A percentile compares a stretch with the other conserved stretches of the same genome.
Evolutionary conservation across 2,329 filamentous ascomycete species (phyloP).

Genomic region (Alternaria angustiovoidea): DNA sequence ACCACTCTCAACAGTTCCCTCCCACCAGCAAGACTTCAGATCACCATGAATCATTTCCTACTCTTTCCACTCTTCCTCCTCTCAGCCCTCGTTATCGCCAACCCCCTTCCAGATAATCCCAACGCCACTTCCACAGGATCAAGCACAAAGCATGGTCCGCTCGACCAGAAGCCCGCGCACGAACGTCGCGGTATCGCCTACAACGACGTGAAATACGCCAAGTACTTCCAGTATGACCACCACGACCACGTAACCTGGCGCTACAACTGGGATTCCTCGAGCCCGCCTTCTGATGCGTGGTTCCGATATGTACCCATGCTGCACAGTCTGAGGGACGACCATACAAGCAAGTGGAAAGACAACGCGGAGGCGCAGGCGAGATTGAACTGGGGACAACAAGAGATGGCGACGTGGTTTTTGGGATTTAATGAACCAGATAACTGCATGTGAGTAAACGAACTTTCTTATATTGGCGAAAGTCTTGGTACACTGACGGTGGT

Average conservation of each 20-base stretch:
- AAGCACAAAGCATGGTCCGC: background rate
- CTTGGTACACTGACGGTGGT: background rate
- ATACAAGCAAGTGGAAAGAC: conserved; percentile 28
- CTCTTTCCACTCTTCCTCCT: background rate
- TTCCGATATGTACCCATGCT: conserved; percentile 69
- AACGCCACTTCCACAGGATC: background rate
- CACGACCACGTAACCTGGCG: conserved; percentile 61
- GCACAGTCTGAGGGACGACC: conserved; percentile 19
- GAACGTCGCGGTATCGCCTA: conserved; percentile 68
- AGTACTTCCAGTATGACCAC: conserved; percentile 54
- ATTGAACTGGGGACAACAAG: background rate
- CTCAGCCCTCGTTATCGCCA: background rate
- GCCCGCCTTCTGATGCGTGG: conserved; percentile 43
- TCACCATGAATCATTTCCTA: background rate
- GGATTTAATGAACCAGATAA: conserved; percentile 49
- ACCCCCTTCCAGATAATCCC: background rate
- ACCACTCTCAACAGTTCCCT: background rate
- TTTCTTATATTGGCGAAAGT: background rate
- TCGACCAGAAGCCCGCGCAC: conserved; percentile 49
- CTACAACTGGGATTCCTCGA: conserved; percentile 71
- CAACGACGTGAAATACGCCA: conserved; percentile 64
- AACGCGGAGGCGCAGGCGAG: conserved; percentile 21
- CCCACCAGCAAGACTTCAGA: background rate
- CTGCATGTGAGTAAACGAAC: conserved; percentile 25
- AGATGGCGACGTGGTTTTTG: conserved; percentile 31